Evolutionary conservation across 331 rosid genomes (phyloP), one percentile per base, ranked within the genome.

Genomic region (Erythrophleum ivorense): DNA sequence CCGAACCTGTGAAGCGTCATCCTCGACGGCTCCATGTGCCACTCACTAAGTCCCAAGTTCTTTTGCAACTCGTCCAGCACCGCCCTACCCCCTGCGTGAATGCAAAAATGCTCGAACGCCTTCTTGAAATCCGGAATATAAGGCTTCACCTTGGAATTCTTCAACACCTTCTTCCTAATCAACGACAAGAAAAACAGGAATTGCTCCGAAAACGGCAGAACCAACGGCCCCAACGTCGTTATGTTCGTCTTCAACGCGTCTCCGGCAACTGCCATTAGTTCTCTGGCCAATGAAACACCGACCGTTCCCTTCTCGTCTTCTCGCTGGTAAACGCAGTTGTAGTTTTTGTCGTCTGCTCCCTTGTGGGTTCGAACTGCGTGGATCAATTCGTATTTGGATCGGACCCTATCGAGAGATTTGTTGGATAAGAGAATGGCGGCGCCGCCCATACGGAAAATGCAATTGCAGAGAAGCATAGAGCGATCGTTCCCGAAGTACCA

Each of bases 401-500:
- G 73, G n/a, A 5, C 3, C 6, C 83, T 57, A 73, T 88, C 92
- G 3, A 81, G 68, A 9, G 52, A 10, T 45, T 77, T 84, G 88
- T 88, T 91, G 2, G 93, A 91, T 36, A 91, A 46, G 7, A 91
- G 89, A 7, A 88, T 85, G 7, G 93, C 93, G 16, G 93, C 95
- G 34, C 90, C 95, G 29, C 95, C 95, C 91, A 89, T 89, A 0
- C 95, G 86, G 82, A 91, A 91, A 10, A 91, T 88, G 63, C 95
- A 91, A 38, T 91, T 91, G 55, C 89, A 85, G 69, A 91, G 82
- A 11, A 91, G 71, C 95, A 91, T 91, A 0, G 95, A 89, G 1
- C 88, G 85, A 77, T 91, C 93, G 84, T 88, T 88, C 0, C 95
- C 95, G 60, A 91, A 91, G 84, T 91, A 91, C 95, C 95, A 91